Conservation (phyloP, 2,329 filamentous ascomycete genomes). For the Alternaria sp. region DNA sequence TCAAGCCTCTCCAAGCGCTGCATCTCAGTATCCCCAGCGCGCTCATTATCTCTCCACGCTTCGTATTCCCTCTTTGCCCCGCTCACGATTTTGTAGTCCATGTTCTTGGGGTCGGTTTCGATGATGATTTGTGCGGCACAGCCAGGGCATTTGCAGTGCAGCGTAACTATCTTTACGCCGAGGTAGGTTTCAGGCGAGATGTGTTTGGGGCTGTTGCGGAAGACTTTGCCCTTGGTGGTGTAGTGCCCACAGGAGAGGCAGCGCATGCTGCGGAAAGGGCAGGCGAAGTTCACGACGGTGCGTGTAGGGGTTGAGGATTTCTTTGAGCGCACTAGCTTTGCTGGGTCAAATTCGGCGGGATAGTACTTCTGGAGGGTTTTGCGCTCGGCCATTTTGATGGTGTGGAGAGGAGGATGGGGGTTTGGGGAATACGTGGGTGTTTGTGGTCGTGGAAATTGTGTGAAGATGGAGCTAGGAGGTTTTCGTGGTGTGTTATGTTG, state of each 20-base stretch:
- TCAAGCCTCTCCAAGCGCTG: not conserved
- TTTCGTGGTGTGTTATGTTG: not conserved
- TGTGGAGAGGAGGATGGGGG: no score
- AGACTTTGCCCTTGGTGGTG: not conserved
- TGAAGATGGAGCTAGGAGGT: not conserved
- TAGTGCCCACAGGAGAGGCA: not conserved
- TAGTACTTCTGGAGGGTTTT: not conserved
- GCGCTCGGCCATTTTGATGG: not conserved
- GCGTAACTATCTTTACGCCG: fast-evolving
- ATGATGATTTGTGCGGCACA: not conserved
- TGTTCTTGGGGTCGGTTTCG: not conserved
- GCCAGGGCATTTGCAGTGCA: not conserved
- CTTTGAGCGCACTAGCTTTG: not conserved
- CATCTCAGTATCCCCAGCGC: not conserved
- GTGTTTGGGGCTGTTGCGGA: not conserved
- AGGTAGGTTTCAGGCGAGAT: fast-evolving
- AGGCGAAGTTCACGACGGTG: not conserved
- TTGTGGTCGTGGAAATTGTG: not conserved
- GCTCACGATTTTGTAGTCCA: fast-evolving
- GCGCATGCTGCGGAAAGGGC: not conserved
- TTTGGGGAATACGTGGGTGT: not conserved
- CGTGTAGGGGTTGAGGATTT: not conserved
- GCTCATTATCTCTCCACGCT: not conserved
- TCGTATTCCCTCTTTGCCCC: not conserved
- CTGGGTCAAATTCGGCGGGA: not conserved